Evolutionary conservation across 2,329 filamentous ascomycete genomes (phyloP), one percentile per base, ranked within the genome.

Genomic region (Cryoendolithus antarcticus): DNA sequence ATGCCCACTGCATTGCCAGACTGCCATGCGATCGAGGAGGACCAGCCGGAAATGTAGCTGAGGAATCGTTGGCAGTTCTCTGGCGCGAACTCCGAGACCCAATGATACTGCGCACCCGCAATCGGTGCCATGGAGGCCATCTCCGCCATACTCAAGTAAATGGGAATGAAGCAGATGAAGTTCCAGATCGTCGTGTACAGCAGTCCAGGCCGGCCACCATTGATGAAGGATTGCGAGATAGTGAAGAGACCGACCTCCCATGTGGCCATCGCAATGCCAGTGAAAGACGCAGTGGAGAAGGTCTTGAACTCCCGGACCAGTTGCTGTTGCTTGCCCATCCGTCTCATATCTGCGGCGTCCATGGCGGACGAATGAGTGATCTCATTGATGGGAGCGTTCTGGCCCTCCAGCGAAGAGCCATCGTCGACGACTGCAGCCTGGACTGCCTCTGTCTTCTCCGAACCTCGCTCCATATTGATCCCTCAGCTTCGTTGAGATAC

Each of bases 281-380:
- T 19, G 15, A 19, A 19, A 11, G 43, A 39, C n/a, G 37, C 30
- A n/a, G 44, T 30, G 6, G 66, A 66, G 21, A 69, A 44, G 40
- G 64, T 62, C 9, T 62, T 56, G 42, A 71, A 72, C 46, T 69
- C 68, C 38, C 69, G 56, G 61, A 62, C 62, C 48, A 70, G 57
- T 34, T 69, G 62, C 40, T 68, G 65, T 28, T 59, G 53, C 50
- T 69, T 70, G 19, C 67, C 67, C 59, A 71, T 56, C 12, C 66
- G 62, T 32, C 56, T 56, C 61, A 70, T 65, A 38, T 70, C 60
- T 11, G 51, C 49, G 34, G 60, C 54, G 44, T 67, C 64, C 31
- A 41, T 35, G 15, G 15, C 15, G 15, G 15, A 19, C 15, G 15
- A 19, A 19, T 19, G 15, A 19, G 15, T 19, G 15, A 19, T 19